phyloP scores from a whole-genome alignment of 73 alveolate genomes.

The Paramecium octaurelia region DNA sequence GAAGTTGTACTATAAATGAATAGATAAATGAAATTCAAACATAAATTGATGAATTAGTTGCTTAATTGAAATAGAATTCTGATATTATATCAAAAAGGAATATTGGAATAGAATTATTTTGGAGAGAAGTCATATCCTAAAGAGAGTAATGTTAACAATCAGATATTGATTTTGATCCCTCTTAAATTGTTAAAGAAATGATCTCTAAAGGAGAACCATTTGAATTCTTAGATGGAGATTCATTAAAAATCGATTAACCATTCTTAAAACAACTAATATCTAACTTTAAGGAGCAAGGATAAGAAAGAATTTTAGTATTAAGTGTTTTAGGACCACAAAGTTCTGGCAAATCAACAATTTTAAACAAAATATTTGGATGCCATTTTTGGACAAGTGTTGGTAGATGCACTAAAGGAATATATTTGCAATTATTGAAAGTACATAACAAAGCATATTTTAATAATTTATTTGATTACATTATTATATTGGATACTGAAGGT shows the following conservation, averaged over 20 bases:
- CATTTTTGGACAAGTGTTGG: conserved; percentile 65
- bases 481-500: conserved; percentile 63
- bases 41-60: not conserved
- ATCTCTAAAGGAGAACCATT: conserved; percentile 58
- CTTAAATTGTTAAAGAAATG: not conserved
- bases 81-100: not conserved
- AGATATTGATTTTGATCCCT: not conserved
- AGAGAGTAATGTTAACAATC: not conserved
- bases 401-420: conserved; percentile 66
- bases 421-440: not conserved
- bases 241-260: not conserved
- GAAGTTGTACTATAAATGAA: not conserved
- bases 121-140: conserved; percentile 38
- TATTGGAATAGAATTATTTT: conserved; percentile 30
- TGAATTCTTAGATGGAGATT: conserved; percentile 65
- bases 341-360: conserved; percentile 66
- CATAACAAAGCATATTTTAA: not conserved
- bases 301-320: not conserved
- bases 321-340: conserved; percentile 64
- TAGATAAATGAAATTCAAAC: not conserved
- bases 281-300: not conserved
- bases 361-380: conserved; percentile 58
- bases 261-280: conserved; percentile 3
- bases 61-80: not conserved
- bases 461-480: not conserved